These are phyloP conservation scores for Calonectria pauciramosa DNA, from an alignment of 2,329 filamentous ascomycete species.

Conservation along the genomic window DNA sequence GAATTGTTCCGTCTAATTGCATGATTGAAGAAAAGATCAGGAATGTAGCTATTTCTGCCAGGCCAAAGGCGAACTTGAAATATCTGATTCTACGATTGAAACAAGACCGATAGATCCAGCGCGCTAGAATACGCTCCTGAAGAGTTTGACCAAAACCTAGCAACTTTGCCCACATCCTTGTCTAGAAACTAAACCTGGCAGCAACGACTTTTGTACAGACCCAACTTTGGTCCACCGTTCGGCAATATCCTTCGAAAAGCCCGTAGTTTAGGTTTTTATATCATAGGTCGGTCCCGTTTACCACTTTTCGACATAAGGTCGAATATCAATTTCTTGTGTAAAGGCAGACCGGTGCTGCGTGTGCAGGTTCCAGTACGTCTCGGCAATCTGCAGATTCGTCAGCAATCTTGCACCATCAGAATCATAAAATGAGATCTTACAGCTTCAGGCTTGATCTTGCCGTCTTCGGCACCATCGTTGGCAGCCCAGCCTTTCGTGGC, in stretches of 20 bases:
- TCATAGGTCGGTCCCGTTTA: slow-evolving; percentile 58
- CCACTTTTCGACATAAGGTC: slow-evolving; percentile 89
- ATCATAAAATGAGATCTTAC: slow-evolving; percentile 54
- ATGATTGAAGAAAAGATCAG: too few species aligned
- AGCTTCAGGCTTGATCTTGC: slow-evolving; percentile 81
- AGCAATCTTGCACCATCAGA: neutral
- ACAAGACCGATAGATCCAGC: neutral
- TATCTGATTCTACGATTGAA: neutral
- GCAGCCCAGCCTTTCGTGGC: slow-evolving; percentile 67
- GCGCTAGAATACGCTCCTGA: neutral
- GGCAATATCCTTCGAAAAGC: neutral
- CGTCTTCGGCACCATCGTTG: slow-evolving; percentile 63
- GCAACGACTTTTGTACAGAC: neutral
- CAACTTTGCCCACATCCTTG: neutral
- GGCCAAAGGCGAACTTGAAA: neutral
- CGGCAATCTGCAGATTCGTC: slow-evolving; percentile 78
- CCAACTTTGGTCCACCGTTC: too few species aligned
- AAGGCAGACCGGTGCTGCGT: slow-evolving; percentile 84
- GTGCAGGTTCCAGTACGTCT: slow-evolving; percentile 88
- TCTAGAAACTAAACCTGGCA: too few species aligned
- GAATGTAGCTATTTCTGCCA: neutral
- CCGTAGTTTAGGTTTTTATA: too few species aligned
- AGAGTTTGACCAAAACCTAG: neutral
- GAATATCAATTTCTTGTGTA: slow-evolving; percentile 84
- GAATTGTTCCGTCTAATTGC: too few species aligned